A percentile compares a stretch with the other conserved stretches of the same genome.
Evolutionary conservation across 352 stramenopile genomes (phyloP).

Genomic region (Aphanomyces stellatus): DNA sequence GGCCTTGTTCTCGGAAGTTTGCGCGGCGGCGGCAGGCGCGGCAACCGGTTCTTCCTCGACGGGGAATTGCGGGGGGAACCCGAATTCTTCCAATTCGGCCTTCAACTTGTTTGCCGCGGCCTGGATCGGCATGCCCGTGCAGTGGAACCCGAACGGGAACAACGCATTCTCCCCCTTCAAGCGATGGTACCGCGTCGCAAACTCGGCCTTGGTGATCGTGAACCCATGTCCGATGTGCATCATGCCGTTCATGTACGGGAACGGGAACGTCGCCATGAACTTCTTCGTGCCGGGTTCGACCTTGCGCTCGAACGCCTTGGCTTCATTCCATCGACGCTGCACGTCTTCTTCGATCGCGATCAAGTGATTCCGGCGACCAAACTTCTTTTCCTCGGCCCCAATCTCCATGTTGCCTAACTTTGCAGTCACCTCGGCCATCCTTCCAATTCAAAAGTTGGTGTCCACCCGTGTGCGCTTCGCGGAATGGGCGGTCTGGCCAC

Average conservation of each 20-base stretch:
- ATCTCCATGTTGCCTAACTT: slow-evolving; percentile 81
- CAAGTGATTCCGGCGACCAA: slow-evolving; percentile 83
- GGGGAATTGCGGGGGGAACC: slow-evolving; percentile 91
- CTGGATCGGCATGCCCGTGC: slow-evolving; percentile 99
- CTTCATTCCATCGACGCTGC: slow-evolving; percentile 81
- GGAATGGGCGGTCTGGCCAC: no score
- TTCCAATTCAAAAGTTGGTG: no score
- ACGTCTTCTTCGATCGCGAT: slow-evolving; percentile 89
- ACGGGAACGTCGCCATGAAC: slow-evolving; percentile 99
- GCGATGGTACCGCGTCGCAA: slow-evolving; percentile 87
- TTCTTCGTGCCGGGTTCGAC: slow-evolving; percentile 80
- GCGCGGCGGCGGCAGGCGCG: slow-evolving; percentile 24
- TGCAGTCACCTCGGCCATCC: slow-evolving; percentile 35
- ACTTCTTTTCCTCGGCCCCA: slow-evolving; percentile 62
- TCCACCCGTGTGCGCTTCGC: no score
- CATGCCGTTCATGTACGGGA: slow-evolving; percentile 99
- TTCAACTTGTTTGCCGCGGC: slow-evolving; percentile 99
- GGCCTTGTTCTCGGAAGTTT: slow-evolving; percentile 71
- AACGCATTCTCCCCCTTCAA: slow-evolving; percentile 98
- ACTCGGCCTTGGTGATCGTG: slow-evolving; percentile 97
- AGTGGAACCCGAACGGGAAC: slow-evolving; percentile 99
- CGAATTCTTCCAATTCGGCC: slow-evolving; percentile 92
- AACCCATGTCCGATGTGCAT: slow-evolving; percentile 98
- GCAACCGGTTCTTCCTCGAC: slow-evolving; percentile 33
- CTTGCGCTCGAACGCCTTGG: slow-evolving; percentile 87